Base-by-base conservation (phyloP, 2,329 filamentous ascomycete genomes). In the Botryosphaeria dothidea region DNA sequence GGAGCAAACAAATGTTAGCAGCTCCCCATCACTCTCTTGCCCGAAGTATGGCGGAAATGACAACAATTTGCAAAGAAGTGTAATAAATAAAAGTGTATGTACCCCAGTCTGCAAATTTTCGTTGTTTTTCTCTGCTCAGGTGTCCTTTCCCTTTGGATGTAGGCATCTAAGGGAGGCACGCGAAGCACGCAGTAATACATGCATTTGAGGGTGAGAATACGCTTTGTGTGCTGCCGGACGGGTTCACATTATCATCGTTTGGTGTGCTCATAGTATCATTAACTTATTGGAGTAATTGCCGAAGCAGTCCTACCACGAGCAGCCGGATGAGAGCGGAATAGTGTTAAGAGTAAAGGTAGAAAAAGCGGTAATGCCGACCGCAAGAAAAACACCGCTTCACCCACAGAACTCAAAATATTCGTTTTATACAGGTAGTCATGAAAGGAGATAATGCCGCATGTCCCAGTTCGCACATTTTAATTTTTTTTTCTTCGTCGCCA, bases 261-360 rank as follows among this genome's bases (percentile, higher is more conserved):
- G 54, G 15, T 25, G 21, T 45, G 38, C n/a, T 21, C 25, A 29
- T 45, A 36, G 9, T 27, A 36, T n/a, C 17, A 15, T 41, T 9
- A 17, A 54, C 11, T 25, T 17, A 27, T 9, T 66, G 9, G 29
- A 65, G 62, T 52, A 54, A 52, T 27, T 64, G 65, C 7, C 64
- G 63, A n/a, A 57, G 65, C 4, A 66, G 63, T 41, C 64, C 66
- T 60, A 66, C 38, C 38, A 60, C 7, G 41, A 46, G 56, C 15
- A 46, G 11, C 19, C 13, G 38, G 56, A 9, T 31, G 34, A 60
- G 56, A 60, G 56, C 41, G 56, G 56, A 46, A 46, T 60, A 41
- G 19, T 60, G 36, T 27, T 29, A 2, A 43, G 31, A 41, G 34
- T 15, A 21, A n/a, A 17, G 11, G 11, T n/a, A 11, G n/a, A 45